Evolutionary conservation across 306 rosid species (phyloP), one percentile per base, ranked within the genome.

Genomic region (Trifolium fragiferum): DNA sequence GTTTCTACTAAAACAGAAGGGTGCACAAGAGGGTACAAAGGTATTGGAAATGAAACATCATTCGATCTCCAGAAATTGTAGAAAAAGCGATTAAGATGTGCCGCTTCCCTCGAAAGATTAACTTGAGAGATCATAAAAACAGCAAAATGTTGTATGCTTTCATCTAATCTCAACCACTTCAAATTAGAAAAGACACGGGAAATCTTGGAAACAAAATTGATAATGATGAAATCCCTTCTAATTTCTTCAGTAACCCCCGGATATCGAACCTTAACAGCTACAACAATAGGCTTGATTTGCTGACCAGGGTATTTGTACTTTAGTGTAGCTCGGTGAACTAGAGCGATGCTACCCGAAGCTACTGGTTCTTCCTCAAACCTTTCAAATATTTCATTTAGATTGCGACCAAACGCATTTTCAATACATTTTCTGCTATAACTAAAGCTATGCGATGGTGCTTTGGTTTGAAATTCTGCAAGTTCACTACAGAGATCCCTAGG

Each of bases 261-360:
- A 77, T 91, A 95, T 35, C 91, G 85, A 49, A 91, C 95, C 83
- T 89, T 91, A 18, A 89, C 97, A 53, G 97, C 93, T 62, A 89
- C 97, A 23, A 83, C 85, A 71, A 87, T 20, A 41, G 90, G 95
- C 70, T 86, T 89, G 35, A 77, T 89, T 70, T 68, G 69, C 79
- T 78, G 84, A 76, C 95, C 87, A 4, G 93, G 97, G 78, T 83
- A 89, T 64, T 78, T 78, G 80, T 84, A 89, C 72, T 86, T 91
- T 33, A 91, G 81, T n/a, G 80, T 82, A 72, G 90, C 97, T 76
- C 86, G 88, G 83, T 91, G 92, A 73, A 91, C 91, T 82, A 89
- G 97, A 84, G 97, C 95, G 64, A 91, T 82, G 78, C 95, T 91
- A 77, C 95, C 97, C 4, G 97, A 91, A 32, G 89, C 97, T 66